Percentiles rank a stretch among this genome's conserved stretches.
These are phyloP conservation scores for Microbotryum scabiosae DNA, from an alignment of 1,284 basidiomycete species.

Conservation along the genomic window DNA sequence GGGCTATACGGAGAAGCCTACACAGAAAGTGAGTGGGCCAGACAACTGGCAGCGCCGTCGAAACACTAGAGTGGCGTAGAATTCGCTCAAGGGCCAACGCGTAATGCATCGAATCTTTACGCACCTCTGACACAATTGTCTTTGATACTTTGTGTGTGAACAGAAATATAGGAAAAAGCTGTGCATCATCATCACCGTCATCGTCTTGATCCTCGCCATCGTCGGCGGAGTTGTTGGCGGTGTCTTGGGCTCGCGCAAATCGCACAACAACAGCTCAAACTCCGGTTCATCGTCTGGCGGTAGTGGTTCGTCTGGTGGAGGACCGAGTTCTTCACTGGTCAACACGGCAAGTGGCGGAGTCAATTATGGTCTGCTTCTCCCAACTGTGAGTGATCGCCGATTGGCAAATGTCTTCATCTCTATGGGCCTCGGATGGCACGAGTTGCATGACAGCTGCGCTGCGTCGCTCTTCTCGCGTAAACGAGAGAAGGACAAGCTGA, in stretches of 20 bases:
- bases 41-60: background rate
- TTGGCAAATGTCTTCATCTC: too few species aligned
- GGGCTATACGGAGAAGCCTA: too few species aligned
- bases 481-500: background rate
- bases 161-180: background rate
- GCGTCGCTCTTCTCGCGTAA: background rate
- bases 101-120: too few species aligned
- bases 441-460: too few species aligned
- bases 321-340: conserved; percentile 36
- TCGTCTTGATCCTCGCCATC: conserved; percentile 55
- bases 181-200: background rate
- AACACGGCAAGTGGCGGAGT: conserved; percentile 33
- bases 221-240: conserved; percentile 68
- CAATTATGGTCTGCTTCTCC: conserved; percentile 47
- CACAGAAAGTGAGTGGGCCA: background rate
- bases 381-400: conserved; percentile 46
- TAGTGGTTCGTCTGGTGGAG: background rate
- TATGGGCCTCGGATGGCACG: conserved; percentile 49
- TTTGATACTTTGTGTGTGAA: background rate
- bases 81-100: too few species aligned
- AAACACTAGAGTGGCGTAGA: too few species aligned
- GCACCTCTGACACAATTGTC: background rate
- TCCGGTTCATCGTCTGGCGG: conserved; percentile 19
- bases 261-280: conserved; percentile 46
- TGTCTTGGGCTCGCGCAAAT: conserved; percentile 54